Evolutionary conservation across 2,329 filamentous ascomycete species (phyloP), one percentile per base, ranked within the genome.

Genomic region (Tolypocladium ophioglossoides): DNA sequence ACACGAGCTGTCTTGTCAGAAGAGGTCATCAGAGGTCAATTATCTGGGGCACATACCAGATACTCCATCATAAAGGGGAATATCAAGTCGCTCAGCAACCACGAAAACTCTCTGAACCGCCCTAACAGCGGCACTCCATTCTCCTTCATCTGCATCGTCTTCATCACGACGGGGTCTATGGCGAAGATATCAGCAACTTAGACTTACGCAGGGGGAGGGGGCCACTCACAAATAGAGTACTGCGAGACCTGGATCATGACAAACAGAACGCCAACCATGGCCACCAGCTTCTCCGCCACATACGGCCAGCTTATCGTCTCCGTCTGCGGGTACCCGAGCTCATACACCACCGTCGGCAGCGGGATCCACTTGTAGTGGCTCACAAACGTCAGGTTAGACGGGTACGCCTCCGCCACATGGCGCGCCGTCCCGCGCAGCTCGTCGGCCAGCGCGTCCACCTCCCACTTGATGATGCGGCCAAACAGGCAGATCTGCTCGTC

Each of bases 41-140:
- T 7, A 5, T 18, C 4, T 18, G 11, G 35, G 4, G 20, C 27
- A 27, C 68, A 58, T 59, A 76, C 73, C 52, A 91, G 70, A 57
- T 90, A 89, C 65, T 91, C 87, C 70, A 90, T 82, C 70, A 91
- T 82, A 57, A 92, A 85, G 0, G 87, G 88, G 57, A 91, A 90
- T 10, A 90, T 76, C 56, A 92, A 76, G 61, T 91, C 87, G 56
- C 77, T 79, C n/a, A 90, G 70, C 54, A 91, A 79, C 79, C 84
- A 88, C 0, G 88, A 87, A 56, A 91, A 90, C 55, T 84, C 79
- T 55, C 70, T 72, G 63, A 89, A 80, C 49, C 87, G 78, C 56
- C 82, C 73, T 4, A 72, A 67, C 8, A 88, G 71, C 0, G 83
- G 74, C 67, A 87, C 74, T 8, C 82, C 82, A 1, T 75, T 72